These are phyloP conservation scores for Clausena lansium DNA, from an alignment of 345 rosid genomes.

Conservation along the genomic window DNA sequence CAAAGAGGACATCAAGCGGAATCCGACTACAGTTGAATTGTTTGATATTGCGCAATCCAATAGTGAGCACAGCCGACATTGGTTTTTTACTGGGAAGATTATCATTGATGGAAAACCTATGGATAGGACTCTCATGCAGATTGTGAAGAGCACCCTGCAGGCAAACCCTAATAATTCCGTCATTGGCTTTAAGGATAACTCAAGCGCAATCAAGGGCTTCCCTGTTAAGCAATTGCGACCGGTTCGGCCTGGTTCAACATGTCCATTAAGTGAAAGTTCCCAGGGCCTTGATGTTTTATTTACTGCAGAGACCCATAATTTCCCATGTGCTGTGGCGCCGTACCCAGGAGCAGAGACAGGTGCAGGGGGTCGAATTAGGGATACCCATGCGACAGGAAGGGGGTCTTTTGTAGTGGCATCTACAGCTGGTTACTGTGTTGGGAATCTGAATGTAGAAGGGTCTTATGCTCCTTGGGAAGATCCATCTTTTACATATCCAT, in stretches of 20 bases:
- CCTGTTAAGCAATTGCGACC: conserved; percentile 68
- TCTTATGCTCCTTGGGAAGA: conserved; percentile 95
- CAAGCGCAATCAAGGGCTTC: conserved; percentile 92
- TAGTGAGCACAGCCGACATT: conserved; percentile 92
- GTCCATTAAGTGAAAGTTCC: conserved; percentile 45
- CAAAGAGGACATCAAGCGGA: conserved; percentile 66
- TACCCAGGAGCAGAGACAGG: conserved; percentile 99
- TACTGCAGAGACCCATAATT: conserved; percentile 95
- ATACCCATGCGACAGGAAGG: conserved; percentile 95
- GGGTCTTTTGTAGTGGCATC: conserved; percentile 89
- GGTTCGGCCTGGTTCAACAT: conserved; percentile 60
- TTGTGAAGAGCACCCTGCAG: conserved; percentile 88
- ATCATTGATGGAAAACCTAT: conserved; percentile 81
- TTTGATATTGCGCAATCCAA: conserved; percentile 96
- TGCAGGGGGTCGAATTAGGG: conserved; percentile 95
- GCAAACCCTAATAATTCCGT: conserved; percentile 82
- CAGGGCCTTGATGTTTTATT: conserved; percentile 78
- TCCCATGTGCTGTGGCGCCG: conserved; percentile 99
- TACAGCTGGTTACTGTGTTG: conserved; percentile 89
- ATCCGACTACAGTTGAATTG: conserved; percentile 87
- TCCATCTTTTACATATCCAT: conserved; percentile 65
- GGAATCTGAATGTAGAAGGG: conserved; percentile 77
- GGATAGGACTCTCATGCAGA: conserved; percentile 84
- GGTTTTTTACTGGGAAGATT: conserved; percentile 93
- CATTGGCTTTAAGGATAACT: conserved; percentile 90